Evolutionary conservation across 1,284 basidiomycete species (phyloP).

Genomic region (Austropuccinia psidii): DNA sequence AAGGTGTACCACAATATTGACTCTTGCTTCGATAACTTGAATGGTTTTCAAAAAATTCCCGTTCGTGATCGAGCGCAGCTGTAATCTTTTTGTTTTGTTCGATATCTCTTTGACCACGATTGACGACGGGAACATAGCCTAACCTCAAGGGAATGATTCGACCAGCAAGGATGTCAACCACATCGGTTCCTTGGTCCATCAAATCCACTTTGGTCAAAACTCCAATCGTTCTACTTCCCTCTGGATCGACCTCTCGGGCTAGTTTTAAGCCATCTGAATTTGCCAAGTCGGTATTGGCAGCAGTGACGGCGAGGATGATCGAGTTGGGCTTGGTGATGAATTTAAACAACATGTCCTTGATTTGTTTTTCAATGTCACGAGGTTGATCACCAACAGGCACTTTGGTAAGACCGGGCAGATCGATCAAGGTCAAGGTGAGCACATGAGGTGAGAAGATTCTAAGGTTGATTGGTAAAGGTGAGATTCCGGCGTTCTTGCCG

Average conservation of each 20-base stretch:
- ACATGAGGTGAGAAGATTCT: constrained; percentile 95
- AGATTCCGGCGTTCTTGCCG: constrained; percentile 89
- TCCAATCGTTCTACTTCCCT: constrained; percentile 89
- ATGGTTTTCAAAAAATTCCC: constrained; percentile 88
- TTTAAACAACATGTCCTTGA: constrained; percentile 90
- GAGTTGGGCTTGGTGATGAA: constrained; percentile 83
- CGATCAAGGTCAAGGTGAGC: constrained; percentile 90
- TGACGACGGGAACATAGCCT: constrained; percentile 94
- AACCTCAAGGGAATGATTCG: constrained; percentile 83
- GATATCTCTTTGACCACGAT: constrained; percentile 94
- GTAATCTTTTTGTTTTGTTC: constrained; percentile 76
- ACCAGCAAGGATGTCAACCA: constrained; percentile 97
- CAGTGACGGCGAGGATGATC: constrained; percentile 84
- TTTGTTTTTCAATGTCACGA: constrained; percentile 94
- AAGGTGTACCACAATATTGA: constrained; percentile 94
- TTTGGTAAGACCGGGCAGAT: constrained; percentile 92
- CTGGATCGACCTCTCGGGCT: constrained; percentile 92
- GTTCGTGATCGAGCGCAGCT: constrained; percentile 77
- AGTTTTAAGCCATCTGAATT: constrained; percentile 97
- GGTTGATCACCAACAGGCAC: constrained; percentile 94
- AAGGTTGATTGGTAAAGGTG: constrained; percentile 89
- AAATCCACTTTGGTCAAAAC: constrained; percentile 96
- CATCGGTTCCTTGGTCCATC: constrained; percentile 96
- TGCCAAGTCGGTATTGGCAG: constrained; percentile 91
- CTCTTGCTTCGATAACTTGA: constrained; percentile 84